Evolutionary conservation across 1,284 basidiomycete species (phyloP), one percentile per base, ranked within the genome.

Genomic region (Ceratobasidium theobromae): DNA sequence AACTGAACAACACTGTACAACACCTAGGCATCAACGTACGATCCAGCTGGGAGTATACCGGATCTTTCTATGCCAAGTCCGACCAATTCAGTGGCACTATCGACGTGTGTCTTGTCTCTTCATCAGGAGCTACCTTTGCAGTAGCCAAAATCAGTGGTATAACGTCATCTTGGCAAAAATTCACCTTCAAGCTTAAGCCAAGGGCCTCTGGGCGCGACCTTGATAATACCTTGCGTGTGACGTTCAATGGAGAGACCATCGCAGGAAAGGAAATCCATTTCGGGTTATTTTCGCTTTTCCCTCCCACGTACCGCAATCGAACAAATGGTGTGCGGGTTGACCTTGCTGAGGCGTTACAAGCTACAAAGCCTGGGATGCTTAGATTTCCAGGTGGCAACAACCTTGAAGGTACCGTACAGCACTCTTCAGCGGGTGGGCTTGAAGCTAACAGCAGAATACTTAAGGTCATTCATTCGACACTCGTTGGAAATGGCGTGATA

Each of bases 401-500:
- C 68, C 72, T 84, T 46, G 81, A 82, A 68, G 60, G 78, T 30
- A 25, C 46, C 35, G 11, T 8, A 8, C 40, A 16, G n/a, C n/a
- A n/a, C n/a, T n/a, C n/a, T n/a, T n/a, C n/a, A n/a, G 0, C 23
- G 28, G 46, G 45, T 21, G 14, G 16, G 48, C 16, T 33, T 16
- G 30, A 21, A 45, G n/a, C 9, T 23, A 3, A 18, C 16, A 40
- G 2, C 12, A 16, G 11, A n/a, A n/a, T n/a, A n/a, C n/a, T 12
- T 32, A 32, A 9, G 16, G 8, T 41, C 70, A 69, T 75, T 81
- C 80, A 23, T 70, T 79, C 52, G 79, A 75, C 4, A 80, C 79
- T 0, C 78, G 86, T 18, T 89, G 87, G 87, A 79, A 84, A 73
- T 89, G 87, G 87, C 84, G 86, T 70, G 79, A 80, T 2, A 88